Conservation (phyloP, 805 yeast genomes). For the Candida quercuum region DNA sequence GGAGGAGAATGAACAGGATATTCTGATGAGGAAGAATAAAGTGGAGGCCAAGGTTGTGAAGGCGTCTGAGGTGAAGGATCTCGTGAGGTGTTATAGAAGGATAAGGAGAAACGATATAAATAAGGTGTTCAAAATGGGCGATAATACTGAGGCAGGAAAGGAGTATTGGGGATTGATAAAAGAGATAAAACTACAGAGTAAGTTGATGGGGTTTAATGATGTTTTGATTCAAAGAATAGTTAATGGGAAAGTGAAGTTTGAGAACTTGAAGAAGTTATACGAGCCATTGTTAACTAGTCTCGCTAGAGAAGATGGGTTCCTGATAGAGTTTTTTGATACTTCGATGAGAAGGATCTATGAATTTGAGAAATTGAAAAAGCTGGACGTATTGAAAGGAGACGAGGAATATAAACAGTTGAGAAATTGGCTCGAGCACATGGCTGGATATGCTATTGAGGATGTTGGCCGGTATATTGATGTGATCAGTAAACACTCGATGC, state of each 20-base stretch:
- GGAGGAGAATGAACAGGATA: constrained; percentile 13
- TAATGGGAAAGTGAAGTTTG: constrained; percentile 22
- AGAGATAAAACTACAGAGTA: constrained; percentile 12
- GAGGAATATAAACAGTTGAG: constrained; percentile 6
- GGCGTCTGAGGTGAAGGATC: constrained; percentile 23
- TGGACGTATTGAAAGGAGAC: constrained; percentile 2
- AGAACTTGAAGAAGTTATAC: constrained; percentile 24
- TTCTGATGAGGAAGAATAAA: constrained; percentile 32
- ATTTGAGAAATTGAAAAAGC: constrained; percentile 9
- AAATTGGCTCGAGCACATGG: constrained; percentile 15
- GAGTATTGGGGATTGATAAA: constrained; percentile 38
- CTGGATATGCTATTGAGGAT: constrained; percentile 4
- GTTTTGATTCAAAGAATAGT: constrained; percentile 31
- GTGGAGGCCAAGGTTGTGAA: constrained; percentile 17
- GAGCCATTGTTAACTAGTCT: constrained; percentile 20
- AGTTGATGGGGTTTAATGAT: constrained; percentile 19
- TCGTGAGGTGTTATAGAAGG: constrained; percentile 43
- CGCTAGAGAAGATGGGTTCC: constrained; percentile 18
- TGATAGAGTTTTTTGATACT: constrained; percentile 15
- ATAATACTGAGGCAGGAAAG: constrained; percentile 35
- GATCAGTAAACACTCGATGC: constrained; percentile 9
- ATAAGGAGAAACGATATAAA: constrained; percentile 41
- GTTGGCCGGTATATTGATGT: constrained; percentile 9
- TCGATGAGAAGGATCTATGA: constrained; percentile 10
- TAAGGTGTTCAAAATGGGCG: constrained; percentile 36